Percentiles rank a stretch among this genome's conserved stretches.
These are phyloP conservation scores for Aspergillus tamarii DNA, from an alignment of 2,329 filamentous ascomycete genomes.

Conservation along the genomic window DNA sequence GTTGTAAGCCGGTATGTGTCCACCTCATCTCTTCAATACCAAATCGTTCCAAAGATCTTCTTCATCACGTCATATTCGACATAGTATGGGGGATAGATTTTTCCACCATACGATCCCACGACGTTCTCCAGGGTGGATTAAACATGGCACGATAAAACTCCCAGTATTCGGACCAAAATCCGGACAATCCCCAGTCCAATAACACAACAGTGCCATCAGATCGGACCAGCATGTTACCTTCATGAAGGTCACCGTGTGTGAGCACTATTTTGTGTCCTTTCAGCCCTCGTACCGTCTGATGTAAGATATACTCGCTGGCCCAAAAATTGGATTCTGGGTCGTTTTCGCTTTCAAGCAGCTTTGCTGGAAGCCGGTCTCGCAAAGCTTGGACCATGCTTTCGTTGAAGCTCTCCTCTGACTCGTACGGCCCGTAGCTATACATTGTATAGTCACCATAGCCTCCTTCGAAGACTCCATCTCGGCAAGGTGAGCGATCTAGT, in stretches of 20 bases:
- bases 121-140: neutral
- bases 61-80: conserved; percentile 1
- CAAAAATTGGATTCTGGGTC: neutral
- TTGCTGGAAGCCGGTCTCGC: neutral
- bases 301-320: neutral
- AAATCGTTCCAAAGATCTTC: neutral
- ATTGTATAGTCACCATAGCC: neutral
- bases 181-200: neutral
- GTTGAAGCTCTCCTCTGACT: neutral
- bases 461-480: neutral
- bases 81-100: neutral
- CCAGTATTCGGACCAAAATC: neutral
- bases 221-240: neutral
- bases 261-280: neutral
- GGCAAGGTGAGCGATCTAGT: neutral
- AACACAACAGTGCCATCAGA: neutral
- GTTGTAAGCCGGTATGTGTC: neutral
- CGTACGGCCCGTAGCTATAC: neutral
- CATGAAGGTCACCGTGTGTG: neutral
- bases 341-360: neutral
- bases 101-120: neutral
- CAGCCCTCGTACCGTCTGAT: neutral
- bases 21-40: neutral
- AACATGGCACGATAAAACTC: neutral
- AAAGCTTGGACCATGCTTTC: neutral